phyloP scores from a whole-genome alignment of 345 rosid species.

The Ricinus communis region DNA sequence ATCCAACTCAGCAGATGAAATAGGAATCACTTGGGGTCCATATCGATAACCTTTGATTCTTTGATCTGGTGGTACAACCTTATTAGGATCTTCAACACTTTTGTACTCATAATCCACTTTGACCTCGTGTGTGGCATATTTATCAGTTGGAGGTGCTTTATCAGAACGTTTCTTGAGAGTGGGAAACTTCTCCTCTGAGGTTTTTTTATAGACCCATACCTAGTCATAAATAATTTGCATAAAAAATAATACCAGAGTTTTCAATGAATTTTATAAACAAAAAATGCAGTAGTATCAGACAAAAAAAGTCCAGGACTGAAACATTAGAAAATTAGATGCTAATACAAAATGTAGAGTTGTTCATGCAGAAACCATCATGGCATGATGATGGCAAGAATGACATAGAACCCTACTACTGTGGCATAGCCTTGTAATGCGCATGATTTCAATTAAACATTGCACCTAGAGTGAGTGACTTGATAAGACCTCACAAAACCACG shows the following conservation, averaged over 20 bases:
- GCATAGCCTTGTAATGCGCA: neutral
- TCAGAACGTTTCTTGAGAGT: slow-evolving; percentile 79
- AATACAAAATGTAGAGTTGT: neutral
- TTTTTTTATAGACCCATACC: slow-evolving; percentile 98
- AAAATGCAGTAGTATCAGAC: neutral
- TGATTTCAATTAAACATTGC: neutral
- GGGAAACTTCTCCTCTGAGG: slow-evolving; percentile 88
- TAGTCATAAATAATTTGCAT: slow-evolving; percentile 24
- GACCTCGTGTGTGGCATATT: slow-evolving; percentile 81
- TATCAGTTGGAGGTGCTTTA: slow-evolving; percentile 81
- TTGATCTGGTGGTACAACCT: slow-evolving; percentile 82
- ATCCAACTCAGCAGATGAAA: slow-evolving; percentile 72
- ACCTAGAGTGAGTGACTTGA: neutral
- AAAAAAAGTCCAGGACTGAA: neutral
- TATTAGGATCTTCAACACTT: slow-evolving; percentile 49
- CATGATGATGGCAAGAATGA: neutral
- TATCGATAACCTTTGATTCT: slow-evolving; percentile 89
- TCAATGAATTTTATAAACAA: neutral
- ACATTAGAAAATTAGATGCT: neutral
- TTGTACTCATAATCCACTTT: slow-evolving; percentile 81
- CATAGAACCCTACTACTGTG: neutral
- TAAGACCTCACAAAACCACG: neutral
- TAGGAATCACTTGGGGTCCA: slow-evolving; percentile 95
- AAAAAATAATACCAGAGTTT: neutral
- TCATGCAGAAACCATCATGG: neutral